These are phyloP conservation scores for Starmerella lactis-condensi DNA, from an alignment of 805 yeast genomes.

Conservation along the genomic window DNA sequence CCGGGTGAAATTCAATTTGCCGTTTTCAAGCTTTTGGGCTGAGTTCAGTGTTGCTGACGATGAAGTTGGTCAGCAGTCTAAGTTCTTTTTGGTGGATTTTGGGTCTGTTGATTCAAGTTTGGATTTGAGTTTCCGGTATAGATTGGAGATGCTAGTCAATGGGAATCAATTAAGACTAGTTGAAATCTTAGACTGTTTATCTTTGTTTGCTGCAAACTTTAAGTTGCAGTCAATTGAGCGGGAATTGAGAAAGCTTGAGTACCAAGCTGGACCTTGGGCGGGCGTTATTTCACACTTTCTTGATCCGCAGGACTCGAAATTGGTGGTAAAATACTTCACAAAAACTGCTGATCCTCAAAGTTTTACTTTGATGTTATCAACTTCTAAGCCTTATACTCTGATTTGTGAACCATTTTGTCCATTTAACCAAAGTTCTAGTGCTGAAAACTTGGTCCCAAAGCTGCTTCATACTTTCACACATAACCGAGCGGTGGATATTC, in stretches of 20 bases:
- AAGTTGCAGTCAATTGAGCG: conserved; percentile 42
- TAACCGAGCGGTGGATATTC: conserved; percentile 8
- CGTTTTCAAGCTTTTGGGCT: conserved; percentile 44
- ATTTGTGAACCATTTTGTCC: conserved; percentile 12
- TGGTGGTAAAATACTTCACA: conserved; percentile 50
- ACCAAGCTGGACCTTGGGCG: conserved; percentile 33
- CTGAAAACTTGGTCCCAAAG: conserved; percentile 7
- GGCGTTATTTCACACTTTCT: conserved; percentile 39
- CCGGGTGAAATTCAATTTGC: conserved; percentile 42
- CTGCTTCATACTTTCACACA: conserved; percentile 8
- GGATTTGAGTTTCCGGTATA: conserved; percentile 20
- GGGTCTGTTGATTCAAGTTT: conserved; percentile 32
- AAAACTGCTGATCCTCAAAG: conserved; percentile 11
- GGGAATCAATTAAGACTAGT: conserved; percentile 28
- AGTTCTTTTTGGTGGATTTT: conserved; percentile 64
- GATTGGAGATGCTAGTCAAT: conserved; percentile 41
- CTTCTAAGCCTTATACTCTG: conserved; percentile 4
- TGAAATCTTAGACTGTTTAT: conserved; percentile 40
- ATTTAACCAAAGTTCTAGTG: not conserved
- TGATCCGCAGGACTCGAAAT: conserved; percentile 34
- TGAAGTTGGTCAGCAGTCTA: conserved; percentile 31
- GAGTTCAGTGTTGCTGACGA: conserved; percentile 62
- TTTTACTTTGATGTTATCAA: conserved; percentile 2
- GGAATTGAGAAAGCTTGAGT: conserved; percentile 34
- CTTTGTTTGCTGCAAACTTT: conserved; percentile 42